Base-by-base conservation (phyloP, 1,284 basidiomycete species). In the Ceratobasidium sp. region DNA sequence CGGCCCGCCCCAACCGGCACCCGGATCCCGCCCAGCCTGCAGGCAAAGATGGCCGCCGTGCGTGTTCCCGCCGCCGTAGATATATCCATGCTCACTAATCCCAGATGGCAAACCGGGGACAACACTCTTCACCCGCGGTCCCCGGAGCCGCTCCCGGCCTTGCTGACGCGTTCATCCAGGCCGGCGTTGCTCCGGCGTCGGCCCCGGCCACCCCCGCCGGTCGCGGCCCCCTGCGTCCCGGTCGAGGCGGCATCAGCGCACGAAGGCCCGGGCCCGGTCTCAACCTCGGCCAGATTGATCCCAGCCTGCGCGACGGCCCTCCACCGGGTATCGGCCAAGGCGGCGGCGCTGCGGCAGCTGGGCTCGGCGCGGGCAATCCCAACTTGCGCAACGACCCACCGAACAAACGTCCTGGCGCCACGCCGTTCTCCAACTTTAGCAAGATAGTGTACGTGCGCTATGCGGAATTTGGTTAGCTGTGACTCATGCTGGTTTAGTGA, bases 21-120 rank as follows among this genome's bases (percentile, higher is more conserved):
- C 0, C 91, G 93, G 69, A 94, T 97, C 80, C 97, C 97, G 0
- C 95, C 97, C 0, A 91, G 92, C 72, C 89, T 99, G 75, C 96
- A 97, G 84, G 95, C 95, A 79, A 98, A 97, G 88, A 94, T 98
- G 91, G 94, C 94, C 73, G 95, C 93, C 26, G 93, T 94, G 81
- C 83, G 91, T 88, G 46, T 20, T 33, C 33, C 26, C 42, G 44
- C 4, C 64, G 40, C 75, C 69, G 80, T 23, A 67, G 55, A 72
- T 67, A 56, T 39, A 2, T 49, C 39, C 12, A 23, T 33, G 70
- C 70, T 72, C 9, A 72, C 56, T 42, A 77, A 66, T 60, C 70
- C 28, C 81, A 92, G 91, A 89, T 92, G 86, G 90, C 91, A 70
- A 89, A 89, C 82, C 89, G 89, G 78, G 86, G 83, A 28, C 83